phyloP scores from a whole-genome alignment of 2,329 filamentous ascomycete species.

The Zasmidium cellare region DNA sequence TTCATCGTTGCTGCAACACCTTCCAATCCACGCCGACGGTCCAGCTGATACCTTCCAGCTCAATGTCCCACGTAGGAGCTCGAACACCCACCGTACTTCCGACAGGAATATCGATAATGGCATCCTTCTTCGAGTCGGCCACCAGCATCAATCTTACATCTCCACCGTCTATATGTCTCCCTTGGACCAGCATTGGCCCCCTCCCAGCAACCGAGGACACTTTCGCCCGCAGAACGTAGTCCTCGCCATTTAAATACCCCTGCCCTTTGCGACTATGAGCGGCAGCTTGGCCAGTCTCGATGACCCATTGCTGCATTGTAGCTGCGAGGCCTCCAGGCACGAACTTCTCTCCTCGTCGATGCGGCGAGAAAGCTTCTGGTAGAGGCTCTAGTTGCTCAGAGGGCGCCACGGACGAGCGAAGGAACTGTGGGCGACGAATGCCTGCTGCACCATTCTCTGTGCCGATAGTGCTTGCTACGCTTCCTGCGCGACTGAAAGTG shows the following conservation, averaged over 20 bases:
- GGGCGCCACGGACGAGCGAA: constrained; percentile 36
- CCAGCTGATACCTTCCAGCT: constrained; percentile 38
- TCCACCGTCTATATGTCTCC: constrained; percentile 12
- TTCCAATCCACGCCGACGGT: constrained; percentile 46
- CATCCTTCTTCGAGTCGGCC: constrained; percentile 23
- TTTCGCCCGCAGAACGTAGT: constrained; percentile 25
- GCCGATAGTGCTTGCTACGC: constrained; percentile 10
- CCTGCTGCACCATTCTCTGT: constrained; percentile 3
- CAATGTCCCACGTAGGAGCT: constrained; percentile 44
- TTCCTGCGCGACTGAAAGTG: constrained; percentile 15
- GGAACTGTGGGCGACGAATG: constrained; percentile 39
- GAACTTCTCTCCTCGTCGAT: constrained; percentile 51
- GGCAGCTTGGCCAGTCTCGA: constrained; percentile 41
- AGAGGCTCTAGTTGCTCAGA: constrained; percentile 39
- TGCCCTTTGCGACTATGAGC: constrained; percentile 25
- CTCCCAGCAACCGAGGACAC: constrained; percentile 19
- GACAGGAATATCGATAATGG: constrained; percentile 19
- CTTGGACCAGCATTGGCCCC: constrained; percentile 21
- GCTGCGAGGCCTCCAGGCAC: constrained; percentile 51
- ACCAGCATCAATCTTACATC: constrained; percentile 23
- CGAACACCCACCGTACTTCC: constrained; percentile 38
- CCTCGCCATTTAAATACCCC: constrained; percentile 24
- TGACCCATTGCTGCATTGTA: constrained; percentile 52
- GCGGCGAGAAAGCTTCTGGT: constrained; percentile 56
- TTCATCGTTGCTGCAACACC: constrained; percentile 5